Base-by-base conservation (phyloP, 225 moss, liverwort and hornwort genomes). In the Polytrichum commune region DNA sequence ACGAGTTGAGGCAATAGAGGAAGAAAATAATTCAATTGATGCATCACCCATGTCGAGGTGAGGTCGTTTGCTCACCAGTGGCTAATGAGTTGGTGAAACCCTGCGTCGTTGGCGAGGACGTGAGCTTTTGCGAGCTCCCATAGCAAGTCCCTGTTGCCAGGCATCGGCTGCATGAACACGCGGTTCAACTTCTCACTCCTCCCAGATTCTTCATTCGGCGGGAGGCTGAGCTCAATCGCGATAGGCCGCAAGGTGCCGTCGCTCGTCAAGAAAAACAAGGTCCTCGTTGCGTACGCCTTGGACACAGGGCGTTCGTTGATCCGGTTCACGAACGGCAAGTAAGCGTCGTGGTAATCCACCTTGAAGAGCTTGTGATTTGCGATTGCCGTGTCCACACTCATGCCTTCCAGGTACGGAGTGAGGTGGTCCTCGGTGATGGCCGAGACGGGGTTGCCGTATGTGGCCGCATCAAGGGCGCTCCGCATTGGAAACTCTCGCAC, bases 81-180 rank as follows among this genome's bases (percentile, higher is more conserved):
- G 77, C 86, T 91, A 18, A 89, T 68, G 55, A 91, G 91, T 81
- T 91, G 89, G 66, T 91, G 91, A 71, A 83, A 83, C 8, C 86
- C 89, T 62, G 89, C 71, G 69, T 91, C 91, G 55, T 89, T 89
- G 29, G 82, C 68, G 77, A 81, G 67, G 32, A 89, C 89, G 65
- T 91, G 89, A 13, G 86, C 53, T 75, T 91, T 91, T 13, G 89
- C 91, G 66, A 91, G 82, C 54, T 85, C 86, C 91, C 91, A 91
- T 29, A 72, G 74, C 84, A 83, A 89, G 75, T 87, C 53, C 73
- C 80, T 87, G 7, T 46, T 77, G 25, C 71, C 76, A 23, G 13
- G 19, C 38, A 55, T 29, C 10, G 74, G 64, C 23, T 89, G 91
- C 5, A 82, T 91, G 66, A 89, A 69, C 24, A 91, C 89, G 7